Conservation (phyloP, 2,329 filamentous ascomycete genomes). For the Colletotrichum nymphaeae region DNA sequence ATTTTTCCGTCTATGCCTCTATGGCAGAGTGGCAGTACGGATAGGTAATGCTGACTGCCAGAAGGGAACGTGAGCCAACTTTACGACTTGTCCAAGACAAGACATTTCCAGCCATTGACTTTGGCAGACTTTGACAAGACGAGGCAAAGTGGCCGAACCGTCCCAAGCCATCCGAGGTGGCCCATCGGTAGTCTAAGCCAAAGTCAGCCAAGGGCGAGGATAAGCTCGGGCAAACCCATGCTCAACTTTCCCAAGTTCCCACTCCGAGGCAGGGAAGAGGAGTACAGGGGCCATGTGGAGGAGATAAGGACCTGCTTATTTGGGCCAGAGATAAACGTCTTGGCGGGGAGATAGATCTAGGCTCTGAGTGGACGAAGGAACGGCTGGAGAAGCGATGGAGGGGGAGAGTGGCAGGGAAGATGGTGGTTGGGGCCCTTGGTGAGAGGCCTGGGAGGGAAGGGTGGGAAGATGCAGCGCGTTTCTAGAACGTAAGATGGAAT, state of each 20-base stretch:
- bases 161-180: conserved; percentile 12
- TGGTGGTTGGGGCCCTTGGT: conserved; percentile 13
- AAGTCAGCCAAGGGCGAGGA: conserved; percentile 25
- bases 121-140: conserved; percentile 2
- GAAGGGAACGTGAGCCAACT: background rate
- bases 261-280: background rate
- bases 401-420: conserved; percentile 22
- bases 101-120: conserved; percentile 4
- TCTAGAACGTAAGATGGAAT: conserved; percentile 32
- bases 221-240: conserved; percentile 31
- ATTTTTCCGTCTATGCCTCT: background rate
- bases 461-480: conserved; percentile 15
- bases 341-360: conserved; percentile 25
- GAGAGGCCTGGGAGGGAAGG: background rate
- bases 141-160: background rate
- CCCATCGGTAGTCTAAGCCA: conserved; percentile 27
- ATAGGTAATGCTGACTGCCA: background rate
- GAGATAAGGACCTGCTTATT: conserved; percentile 36
- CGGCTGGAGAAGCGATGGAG: background rate
- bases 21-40: background rate
- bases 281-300: conserved; percentile 22
- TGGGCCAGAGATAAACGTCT: conserved; percentile 35
- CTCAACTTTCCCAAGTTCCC: background rate
- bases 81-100: background rate
- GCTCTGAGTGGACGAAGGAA: conserved; percentile 18